phyloP scores from a whole-genome alignment of 1,284 basidiomycete species.

The Moniliella sp. region DNA sequence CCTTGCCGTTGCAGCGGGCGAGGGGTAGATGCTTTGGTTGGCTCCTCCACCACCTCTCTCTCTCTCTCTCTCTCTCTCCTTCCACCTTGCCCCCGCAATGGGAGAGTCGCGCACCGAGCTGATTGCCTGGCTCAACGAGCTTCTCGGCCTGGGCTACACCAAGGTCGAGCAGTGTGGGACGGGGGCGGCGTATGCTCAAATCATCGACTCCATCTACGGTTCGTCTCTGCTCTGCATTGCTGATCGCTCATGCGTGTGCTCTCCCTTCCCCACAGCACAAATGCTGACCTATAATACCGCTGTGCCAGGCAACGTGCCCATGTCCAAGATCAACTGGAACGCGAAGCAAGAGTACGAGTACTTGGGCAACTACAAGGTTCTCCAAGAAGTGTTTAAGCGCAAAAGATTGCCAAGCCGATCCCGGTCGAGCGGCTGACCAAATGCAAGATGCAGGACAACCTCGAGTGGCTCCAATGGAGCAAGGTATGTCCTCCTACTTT shows the following conservation, averaged over 20 bases:
- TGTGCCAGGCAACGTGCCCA: constrained; percentile 27
- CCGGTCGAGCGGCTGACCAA: constrained; percentile 74
- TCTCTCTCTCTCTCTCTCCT: too few species aligned
- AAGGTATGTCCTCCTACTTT: constrained; percentile 36
- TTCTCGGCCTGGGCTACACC: constrained; percentile 69
- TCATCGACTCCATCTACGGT: constrained; percentile 79
- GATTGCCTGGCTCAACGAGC: constrained; percentile 76
- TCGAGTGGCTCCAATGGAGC: constrained; percentile 94
- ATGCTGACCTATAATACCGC: too few species aligned
- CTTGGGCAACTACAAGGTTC: constrained; percentile 73
- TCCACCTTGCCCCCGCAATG: too few species aligned
- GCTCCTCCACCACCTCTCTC: too few species aligned
- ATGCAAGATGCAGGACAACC: constrained; percentile 99
- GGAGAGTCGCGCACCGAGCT: constrained; percentile 51
- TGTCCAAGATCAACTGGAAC: neutral
- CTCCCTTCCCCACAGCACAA: too few species aligned
- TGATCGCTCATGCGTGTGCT: too few species aligned
- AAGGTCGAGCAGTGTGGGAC: constrained; percentile 68
- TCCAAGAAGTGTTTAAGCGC: constrained; percentile 44
- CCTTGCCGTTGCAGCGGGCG: too few species aligned
- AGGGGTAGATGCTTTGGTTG: too few species aligned
- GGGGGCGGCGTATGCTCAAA: constrained; percentile 35
- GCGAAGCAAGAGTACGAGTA: constrained; percentile 66
- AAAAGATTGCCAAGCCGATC: constrained; percentile 87
- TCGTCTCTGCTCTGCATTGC: too few species aligned